phyloP scores from a whole-genome alignment of 495 filamentous ascomycete species.

The Aspergillus wentii region DNA sequence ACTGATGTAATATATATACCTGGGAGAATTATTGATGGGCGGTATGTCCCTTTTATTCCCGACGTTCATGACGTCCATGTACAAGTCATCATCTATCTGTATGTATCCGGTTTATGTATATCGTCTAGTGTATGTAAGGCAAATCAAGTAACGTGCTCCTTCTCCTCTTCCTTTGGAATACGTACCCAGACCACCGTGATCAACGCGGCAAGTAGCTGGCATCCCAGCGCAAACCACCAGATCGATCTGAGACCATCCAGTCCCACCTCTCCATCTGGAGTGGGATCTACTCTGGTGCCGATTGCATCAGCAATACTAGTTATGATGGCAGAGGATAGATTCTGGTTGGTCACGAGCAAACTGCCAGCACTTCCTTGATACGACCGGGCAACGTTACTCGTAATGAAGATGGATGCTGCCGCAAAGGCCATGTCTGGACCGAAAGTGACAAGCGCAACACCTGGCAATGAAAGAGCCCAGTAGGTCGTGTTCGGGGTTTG shows the following conservation, averaged over 20 bases:
- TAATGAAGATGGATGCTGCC: constrained; percentile 30
- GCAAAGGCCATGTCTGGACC: constrained; percentile 30
- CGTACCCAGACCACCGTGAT: constrained; percentile 37
- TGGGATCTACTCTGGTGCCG: constrained; percentile 32
- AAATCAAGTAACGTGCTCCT: constrained; percentile 45
- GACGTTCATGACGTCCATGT: too few species aligned
- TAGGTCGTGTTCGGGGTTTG: constrained; percentile 23
- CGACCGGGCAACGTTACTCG: constrained; percentile 26
- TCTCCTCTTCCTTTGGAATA: constrained; percentile 46
- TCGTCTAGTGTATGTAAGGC: too few species aligned
- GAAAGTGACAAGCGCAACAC: constrained; percentile 26
- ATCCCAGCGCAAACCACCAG: constrained; percentile 45
- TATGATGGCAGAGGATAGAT: constrained; percentile 36
- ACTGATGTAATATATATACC: constrained; percentile 5
- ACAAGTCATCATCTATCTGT: too few species aligned
- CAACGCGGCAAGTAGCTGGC: constrained; percentile 31
- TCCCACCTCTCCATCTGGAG: constrained; percentile 30
- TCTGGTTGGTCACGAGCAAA: constrained; percentile 30
- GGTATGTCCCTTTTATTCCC: not conserved
- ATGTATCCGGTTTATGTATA: too few species aligned
- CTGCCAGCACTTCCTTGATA: constrained; percentile 32
- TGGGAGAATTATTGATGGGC: too few species aligned
- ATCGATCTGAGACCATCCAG: constrained; percentile 38
- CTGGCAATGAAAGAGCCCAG: constrained; percentile 28
- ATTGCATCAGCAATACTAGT: constrained; percentile 41